These are phyloP conservation scores for Cryptococcus depauperatus DNA, from an alignment of 1,284 basidiomycete genomes.

Conservation along the genomic window DNA sequence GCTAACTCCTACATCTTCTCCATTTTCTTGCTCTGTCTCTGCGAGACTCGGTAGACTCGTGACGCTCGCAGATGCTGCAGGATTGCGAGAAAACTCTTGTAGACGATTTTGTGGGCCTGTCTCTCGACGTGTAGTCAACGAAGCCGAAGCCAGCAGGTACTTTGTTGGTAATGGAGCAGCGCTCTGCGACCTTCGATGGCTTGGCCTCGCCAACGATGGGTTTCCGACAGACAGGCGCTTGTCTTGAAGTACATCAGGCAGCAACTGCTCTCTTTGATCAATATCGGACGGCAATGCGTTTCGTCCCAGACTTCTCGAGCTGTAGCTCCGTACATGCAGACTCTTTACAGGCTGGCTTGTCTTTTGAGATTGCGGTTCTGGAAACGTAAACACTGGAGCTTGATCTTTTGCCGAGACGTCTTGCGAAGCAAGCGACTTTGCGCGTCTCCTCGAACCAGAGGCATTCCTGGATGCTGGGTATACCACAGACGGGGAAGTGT, in stretches of 20 bases:
- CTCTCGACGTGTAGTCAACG: background rate
- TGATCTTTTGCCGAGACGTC: background rate
- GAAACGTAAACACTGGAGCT: background rate
- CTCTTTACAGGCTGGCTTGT: too few species aligned
- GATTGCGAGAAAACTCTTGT: conserved; percentile 26
- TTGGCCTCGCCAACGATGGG: conserved; percentile 3
- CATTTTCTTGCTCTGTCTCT: conserved; percentile 12
- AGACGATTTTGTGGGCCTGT: conserved; percentile 8
- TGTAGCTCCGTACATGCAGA: too few species aligned
- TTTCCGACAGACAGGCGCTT: conserved; percentile 5
- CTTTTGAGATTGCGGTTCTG: background rate
- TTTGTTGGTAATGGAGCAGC: conserved; percentile 14
- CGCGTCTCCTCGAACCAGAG: background rate
- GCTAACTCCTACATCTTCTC: conserved; percentile 1
- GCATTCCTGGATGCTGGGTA: conserved; percentile 13
- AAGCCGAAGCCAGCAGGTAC: background rate
- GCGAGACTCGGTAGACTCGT: conserved; percentile 22
- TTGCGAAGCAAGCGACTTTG: background rate
- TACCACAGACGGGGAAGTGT: conserved; percentile 19
- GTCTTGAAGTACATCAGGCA: conserved; percentile 4
- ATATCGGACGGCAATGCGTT: too few species aligned
- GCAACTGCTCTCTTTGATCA: too few species aligned
- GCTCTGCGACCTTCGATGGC: conserved; percentile 18
- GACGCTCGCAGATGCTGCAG: conserved; percentile 21
- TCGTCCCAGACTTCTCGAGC: too few species aligned